Conservation (phyloP, 139 green algal genomes). For the Limnomonas spitsbergensis region DNA sequence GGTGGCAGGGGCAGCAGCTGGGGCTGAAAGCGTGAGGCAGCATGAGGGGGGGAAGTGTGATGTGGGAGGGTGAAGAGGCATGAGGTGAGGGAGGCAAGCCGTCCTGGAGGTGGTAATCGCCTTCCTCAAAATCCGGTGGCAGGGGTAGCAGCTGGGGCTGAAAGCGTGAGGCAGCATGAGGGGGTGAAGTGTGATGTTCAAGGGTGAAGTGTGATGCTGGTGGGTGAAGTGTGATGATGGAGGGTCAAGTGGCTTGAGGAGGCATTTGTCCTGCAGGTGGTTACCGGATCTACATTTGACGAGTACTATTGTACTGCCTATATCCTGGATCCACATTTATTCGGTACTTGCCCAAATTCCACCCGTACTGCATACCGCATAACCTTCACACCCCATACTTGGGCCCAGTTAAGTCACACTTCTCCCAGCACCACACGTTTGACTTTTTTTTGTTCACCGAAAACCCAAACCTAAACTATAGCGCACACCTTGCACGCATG, state of each 20-base stretch:
- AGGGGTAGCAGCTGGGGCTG: slow-evolving; percentile 7
- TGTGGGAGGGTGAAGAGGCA: not conserved
- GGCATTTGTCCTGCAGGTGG: not conserved
- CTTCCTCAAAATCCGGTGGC: not conserved
- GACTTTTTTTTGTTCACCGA: too few species aligned
- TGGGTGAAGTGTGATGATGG: not conserved
- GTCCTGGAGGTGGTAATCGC: slow-evolving; percentile 2
- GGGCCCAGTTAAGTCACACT: too few species aligned
- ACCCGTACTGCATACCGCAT: too few species aligned
- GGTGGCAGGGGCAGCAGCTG: slow-evolving; percentile 7
- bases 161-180: not conserved
- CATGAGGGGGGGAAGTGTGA: not conserved
- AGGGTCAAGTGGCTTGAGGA: not conserved
- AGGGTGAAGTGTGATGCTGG: not conserved
- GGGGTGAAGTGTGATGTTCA: not conserved
- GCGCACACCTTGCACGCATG: too few species aligned
- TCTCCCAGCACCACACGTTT: too few species aligned
- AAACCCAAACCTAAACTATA: too few species aligned
- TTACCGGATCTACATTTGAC: not conserved
- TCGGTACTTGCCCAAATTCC: too few species aligned
- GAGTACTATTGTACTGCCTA: too few species aligned
- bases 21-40: not conserved
- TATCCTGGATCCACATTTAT: not conserved
- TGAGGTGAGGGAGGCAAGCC: not conserved
- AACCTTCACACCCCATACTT: too few species aligned